A percentile compares a stretch with the other conserved stretches of the same genome.
phyloP scores from a whole-genome alignment of 352 stramenopile species.

The Peronospora farinosa region DNA sequence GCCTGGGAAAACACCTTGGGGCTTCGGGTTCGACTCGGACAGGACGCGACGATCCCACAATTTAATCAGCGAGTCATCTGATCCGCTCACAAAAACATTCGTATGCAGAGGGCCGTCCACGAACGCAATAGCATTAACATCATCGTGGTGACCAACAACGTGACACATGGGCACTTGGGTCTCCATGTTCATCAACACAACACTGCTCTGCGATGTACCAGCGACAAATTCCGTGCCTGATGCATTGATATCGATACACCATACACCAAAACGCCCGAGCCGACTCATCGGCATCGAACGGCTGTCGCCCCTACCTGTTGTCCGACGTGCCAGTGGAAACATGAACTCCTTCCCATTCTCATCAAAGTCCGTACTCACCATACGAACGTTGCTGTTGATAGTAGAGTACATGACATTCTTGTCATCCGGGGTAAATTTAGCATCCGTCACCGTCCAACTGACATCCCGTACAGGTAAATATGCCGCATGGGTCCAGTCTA shows the following conservation, averaged over 20 bases:
- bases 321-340: conserved; percentile 34
- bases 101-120: conserved; percentile 72
- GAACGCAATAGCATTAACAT: conserved; percentile 83
- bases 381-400: conserved; percentile 79
- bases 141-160: conserved; percentile 60
- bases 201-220: conserved; percentile 62
- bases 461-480: conserved; percentile 60
- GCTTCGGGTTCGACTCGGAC: conserved; percentile 60
- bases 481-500: conserved; percentile 48
- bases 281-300: conserved; percentile 18
- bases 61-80: conserved; percentile 80
- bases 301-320: conserved; percentile 17
- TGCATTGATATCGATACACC: conserved; percentile 72
- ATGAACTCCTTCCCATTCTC: conserved; percentile 44
- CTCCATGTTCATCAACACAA: conserved; percentile 80
- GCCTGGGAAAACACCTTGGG: conserved; percentile 73
- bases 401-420: conserved; percentile 68
- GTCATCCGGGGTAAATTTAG: conserved; percentile 75
- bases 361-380: conserved; percentile 62
- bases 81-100: conserved; percentile 83
- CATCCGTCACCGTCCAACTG: conserved; percentile 80
- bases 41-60: conserved; percentile 80
- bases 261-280: conserved; percentile 65
- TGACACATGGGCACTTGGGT: conserved; percentile 62
- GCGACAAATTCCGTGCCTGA: conserved; percentile 77